A percentile compares a stretch with the other conserved stretches of the same genome.
These are phyloP conservation scores for Aspergillus baeticus DNA, from an alignment of 495 filamentous ascomycete genomes.

Conservation along the genomic window DNA sequence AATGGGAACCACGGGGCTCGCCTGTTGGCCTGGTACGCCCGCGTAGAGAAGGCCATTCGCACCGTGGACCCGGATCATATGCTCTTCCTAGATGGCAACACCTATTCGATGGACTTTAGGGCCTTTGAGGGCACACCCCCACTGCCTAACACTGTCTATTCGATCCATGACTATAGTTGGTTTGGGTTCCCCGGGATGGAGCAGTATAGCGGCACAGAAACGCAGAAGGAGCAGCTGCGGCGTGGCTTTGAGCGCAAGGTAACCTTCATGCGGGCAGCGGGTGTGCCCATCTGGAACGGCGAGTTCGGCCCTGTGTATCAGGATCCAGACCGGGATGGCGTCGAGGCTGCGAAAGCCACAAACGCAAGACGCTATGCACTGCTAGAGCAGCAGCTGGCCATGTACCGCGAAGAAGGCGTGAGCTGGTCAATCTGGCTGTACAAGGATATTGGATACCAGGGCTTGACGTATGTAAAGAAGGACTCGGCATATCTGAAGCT, in stretches of 20 bases:
- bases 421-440: conserved; percentile 58
- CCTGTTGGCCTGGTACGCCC: conserved; percentile 49
- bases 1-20: conserved; percentile 12
- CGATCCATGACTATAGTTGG: conserved; percentile 52
- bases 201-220: conserved; percentile 40
- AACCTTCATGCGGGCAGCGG: conserved; percentile 47
- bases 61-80: conserved; percentile 55
- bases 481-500: conserved; percentile 41
- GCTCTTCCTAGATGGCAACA: conserved; percentile 59
- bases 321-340: conserved; percentile 20
- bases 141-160: conserved; percentile 52
- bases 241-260: conserved; percentile 47
- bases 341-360: conserved; percentile 29
- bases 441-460: conserved; percentile 58
- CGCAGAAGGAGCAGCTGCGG: conserved; percentile 42
- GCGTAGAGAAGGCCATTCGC: conserved; percentile 51
- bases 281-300: conserved; percentile 57
- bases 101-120: conserved; percentile 48
- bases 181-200: conserved; percentile 49
- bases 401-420: conserved; percentile 48
- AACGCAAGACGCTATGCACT: conserved; percentile 45
- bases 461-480: conserved; percentile 47
- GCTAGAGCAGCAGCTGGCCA: conserved; percentile 45
- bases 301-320: conserved; percentile 59
- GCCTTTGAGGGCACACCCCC: conserved; percentile 25